Conservation (phyloP, 176 grass and related monocot species). For the Ensete glaucum region DNA sequence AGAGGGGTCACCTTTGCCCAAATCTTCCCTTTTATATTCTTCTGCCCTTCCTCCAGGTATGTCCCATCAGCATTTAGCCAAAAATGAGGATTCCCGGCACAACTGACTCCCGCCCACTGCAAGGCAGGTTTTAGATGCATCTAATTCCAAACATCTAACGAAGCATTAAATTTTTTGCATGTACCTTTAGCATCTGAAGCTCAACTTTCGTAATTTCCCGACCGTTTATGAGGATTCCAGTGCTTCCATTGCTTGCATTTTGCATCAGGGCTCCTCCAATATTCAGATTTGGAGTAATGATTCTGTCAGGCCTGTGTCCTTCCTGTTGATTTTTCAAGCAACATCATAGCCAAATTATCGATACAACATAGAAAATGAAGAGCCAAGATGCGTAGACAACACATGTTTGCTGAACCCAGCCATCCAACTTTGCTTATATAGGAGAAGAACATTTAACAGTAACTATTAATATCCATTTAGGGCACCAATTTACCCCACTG, state of each 20-base stretch:
- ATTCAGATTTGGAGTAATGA: conserved; percentile 77
- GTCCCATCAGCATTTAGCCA: conserved; percentile 93
- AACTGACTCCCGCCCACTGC: conserved; percentile 83
- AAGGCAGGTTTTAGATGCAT: conserved; percentile 20
- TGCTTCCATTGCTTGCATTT: conserved; percentile 81
- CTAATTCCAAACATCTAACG: background rate
- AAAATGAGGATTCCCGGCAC: conserved; percentile 97
- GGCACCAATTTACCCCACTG: background rate
- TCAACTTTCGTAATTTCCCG: conserved; percentile 95
- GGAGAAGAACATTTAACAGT: background rate
- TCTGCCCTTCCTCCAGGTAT: conserved; percentile 97
- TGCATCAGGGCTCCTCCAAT: conserved; percentile 50
- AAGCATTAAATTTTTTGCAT: background rate
- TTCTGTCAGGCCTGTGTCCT: conserved; percentile 84
- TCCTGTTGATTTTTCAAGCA: conserved; percentile 30
- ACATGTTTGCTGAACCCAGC: background rate
- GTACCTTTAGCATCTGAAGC: conserved; percentile 89
- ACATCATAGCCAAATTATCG: background rate
- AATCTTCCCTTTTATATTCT: conserved; percentile 77
- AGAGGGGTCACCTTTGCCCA: conserved; percentile 72
- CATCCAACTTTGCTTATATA: background rate
- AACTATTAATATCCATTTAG: background rate
- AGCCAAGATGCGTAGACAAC: background rate
- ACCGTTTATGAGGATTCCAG: conserved; percentile 81
- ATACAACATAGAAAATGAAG: background rate